Percentiles rank a stretch among this genome's conserved stretches.
Conservation (phyloP, 352 stramenopile species). For the Phytopythium delawarense region DNA sequence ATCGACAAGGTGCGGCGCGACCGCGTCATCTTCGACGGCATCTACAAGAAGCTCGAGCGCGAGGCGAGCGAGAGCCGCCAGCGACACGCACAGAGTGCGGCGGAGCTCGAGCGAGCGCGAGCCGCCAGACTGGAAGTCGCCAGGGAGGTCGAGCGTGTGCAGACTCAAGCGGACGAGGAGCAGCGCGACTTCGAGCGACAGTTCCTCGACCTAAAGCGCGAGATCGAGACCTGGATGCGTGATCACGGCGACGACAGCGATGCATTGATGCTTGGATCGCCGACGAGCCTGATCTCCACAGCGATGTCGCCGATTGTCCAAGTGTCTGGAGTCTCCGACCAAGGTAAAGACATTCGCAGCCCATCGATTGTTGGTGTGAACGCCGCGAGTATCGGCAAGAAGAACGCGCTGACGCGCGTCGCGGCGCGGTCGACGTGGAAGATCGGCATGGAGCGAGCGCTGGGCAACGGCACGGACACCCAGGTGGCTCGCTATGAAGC, state of each 20-base stretch:
- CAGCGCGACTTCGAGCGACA: conserved; percentile 57
- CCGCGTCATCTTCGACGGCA: conserved; percentile 73
- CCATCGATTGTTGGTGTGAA: not conserved
- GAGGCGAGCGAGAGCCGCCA: conserved; percentile 51
- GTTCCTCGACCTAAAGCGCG: conserved; percentile 54
- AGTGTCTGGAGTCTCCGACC: not conserved
- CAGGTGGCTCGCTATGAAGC: conserved; percentile 57
- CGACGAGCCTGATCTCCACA: not conserved
- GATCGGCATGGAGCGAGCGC: conserved; percentile 63
- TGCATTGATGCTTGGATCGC: conserved; percentile 1
- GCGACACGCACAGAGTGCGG: conserved; percentile 38
- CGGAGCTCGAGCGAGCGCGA: conserved; percentile 38
- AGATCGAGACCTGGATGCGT: conserved; percentile 45
- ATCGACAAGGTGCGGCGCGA: conserved; percentile 70
- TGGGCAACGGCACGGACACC: conserved; percentile 38
- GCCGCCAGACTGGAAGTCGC: conserved; percentile 43
- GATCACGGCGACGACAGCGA: conserved; percentile 28
- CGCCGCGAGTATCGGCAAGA: conserved; percentile 11
- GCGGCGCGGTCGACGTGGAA: conserved; percentile 66
- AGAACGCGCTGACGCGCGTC: conserved; percentile 43
- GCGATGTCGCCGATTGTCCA: not conserved
- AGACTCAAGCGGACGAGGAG: conserved; percentile 43
- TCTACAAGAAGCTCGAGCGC: conserved; percentile 84
- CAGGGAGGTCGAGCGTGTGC: conserved; percentile 43
- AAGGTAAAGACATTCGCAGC: not conserved